These are phyloP conservation scores for Collybiopsis confluens DNA, from an alignment of 768 basidiomycete genomes.

Conservation along the genomic window DNA sequence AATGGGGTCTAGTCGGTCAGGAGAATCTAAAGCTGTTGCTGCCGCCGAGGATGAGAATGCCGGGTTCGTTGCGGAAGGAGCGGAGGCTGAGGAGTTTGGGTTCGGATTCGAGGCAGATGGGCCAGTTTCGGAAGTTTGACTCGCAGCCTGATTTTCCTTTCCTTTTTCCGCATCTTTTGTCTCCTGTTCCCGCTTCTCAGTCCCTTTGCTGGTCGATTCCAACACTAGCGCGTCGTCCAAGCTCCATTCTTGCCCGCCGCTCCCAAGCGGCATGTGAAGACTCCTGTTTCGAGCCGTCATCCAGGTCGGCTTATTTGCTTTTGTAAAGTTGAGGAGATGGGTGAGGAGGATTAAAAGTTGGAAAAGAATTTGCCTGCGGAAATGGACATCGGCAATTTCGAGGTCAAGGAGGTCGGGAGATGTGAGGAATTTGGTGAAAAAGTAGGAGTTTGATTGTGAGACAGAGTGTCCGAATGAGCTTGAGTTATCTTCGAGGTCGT, in stretches of 20 bases:
- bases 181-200: constrained; percentile 47
- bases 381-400: constrained; percentile 89
- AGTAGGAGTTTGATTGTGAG: constrained; percentile 57
- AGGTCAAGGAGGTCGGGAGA: constrained; percentile 83
- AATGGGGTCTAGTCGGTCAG: not conserved
- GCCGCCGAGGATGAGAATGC: not conserved
- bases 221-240: not conserved
- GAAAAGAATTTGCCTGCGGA: constrained; percentile 89
- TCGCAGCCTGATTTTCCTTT: not conserved
- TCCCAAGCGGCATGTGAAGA: constrained; percentile 78
- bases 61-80: not conserved
- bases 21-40: not conserved
- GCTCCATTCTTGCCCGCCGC: constrained; percentile 56
- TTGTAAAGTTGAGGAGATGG: constrained; percentile 73
- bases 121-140: not conserved
- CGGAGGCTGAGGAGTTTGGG: not conserved
- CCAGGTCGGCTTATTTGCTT: constrained; percentile 58
- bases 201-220: too few relatives aligned
- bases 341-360: constrained; percentile 73
- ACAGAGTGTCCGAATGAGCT: constrained; percentile 24
- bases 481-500: constrained; percentile 47
- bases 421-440: constrained; percentile 92
- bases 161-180: constrained; percentile 57
- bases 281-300: constrained; percentile 60
- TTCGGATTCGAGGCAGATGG: not conserved